phyloP scores from a whole-genome alignment of 75 land plant species.

The Cryptomeria japonica region DNA sequence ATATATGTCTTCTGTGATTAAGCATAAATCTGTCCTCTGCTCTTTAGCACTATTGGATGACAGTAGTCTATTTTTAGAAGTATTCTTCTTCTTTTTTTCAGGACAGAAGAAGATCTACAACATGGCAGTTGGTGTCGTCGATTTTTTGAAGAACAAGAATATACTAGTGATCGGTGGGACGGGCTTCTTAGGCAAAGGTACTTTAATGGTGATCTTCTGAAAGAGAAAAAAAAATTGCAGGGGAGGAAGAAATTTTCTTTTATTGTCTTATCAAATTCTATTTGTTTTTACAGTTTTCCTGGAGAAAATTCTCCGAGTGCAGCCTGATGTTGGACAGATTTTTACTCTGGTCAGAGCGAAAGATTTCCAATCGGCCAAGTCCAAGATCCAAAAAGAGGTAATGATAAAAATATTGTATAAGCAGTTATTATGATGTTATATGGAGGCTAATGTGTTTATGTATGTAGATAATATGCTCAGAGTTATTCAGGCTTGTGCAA shows the following conservation, averaged over 20 bases:
- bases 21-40: too few relatives aligned
- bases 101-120: neutral
- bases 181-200: neutral
- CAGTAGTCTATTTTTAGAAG: too few relatives aligned
- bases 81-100: neutral
- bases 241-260: too few relatives aligned
- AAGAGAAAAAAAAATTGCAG: too few relatives aligned
- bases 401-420: too few relatives aligned
- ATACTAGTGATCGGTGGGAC: neutral
- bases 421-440: too few relatives aligned
- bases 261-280: too few relatives aligned
- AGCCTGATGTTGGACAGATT: neutral
- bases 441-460: too few relatives aligned
- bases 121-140: neutral
- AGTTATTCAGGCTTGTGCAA: constrained; percentile 36
- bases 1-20: too few relatives aligned
- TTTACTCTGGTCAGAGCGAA: neutral
- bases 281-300: neutral
- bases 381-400: too few relatives aligned
- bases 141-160: neutral
- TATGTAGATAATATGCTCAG: constrained; percentile 33
- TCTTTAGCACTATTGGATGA: too few relatives aligned
- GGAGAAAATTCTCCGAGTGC: neutral
- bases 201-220: too few relatives aligned
- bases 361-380: neutral